phyloP scores from a whole-genome alignment of 1,139 yeast species.

The Arxiozyma telluris region DNA sequence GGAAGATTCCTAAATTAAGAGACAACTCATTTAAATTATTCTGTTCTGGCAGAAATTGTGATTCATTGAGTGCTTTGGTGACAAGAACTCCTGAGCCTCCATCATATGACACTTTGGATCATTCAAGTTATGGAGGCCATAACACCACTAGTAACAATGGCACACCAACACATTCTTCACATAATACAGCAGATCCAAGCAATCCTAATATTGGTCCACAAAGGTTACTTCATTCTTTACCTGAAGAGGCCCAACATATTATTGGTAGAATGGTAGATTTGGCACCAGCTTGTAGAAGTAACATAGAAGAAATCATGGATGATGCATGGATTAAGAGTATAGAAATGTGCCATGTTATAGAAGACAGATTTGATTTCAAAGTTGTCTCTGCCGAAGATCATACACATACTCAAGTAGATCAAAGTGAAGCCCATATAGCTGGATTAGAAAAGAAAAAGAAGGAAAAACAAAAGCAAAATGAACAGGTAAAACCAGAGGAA shows the following conservation, averaged over 20 bases:
- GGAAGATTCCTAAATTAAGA: conserved; percentile 87
- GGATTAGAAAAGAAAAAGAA: conserved; percentile 74
- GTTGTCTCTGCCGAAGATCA: conserved; percentile 46
- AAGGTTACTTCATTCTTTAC: conserved; percentile 58
- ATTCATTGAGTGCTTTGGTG: conserved; percentile 34
- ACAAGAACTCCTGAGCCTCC: conserved; percentile 35
- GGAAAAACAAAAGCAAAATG: conserved; percentile 28
- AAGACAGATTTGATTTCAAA: conserved; percentile 33
- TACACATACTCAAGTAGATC: conserved; percentile 81
- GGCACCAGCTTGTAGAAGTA: conserved; percentile 81
- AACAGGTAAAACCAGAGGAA: neutral
- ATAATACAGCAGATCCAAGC: conserved; percentile 31
- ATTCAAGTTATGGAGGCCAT: neutral
- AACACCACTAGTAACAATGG: neutral
- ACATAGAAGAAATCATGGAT: conserved; percentile 70
- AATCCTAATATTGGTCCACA: conserved; percentile 61
- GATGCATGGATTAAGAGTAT: conserved; percentile 68
- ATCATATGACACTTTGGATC: conserved; percentile 24
- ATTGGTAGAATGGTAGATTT: conserved; percentile 68
- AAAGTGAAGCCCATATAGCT: conserved; percentile 91
- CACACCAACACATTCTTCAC: conserved; percentile 7
- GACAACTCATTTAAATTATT: conserved; percentile 70
- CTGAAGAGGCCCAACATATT: conserved; percentile 56
- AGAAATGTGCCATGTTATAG: conserved; percentile 57
- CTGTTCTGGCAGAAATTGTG: conserved; percentile 38